phyloP scores from a whole-genome alignment of 1,284 basidiomycete species.

The Apiotrichum gamsii region DNA sequence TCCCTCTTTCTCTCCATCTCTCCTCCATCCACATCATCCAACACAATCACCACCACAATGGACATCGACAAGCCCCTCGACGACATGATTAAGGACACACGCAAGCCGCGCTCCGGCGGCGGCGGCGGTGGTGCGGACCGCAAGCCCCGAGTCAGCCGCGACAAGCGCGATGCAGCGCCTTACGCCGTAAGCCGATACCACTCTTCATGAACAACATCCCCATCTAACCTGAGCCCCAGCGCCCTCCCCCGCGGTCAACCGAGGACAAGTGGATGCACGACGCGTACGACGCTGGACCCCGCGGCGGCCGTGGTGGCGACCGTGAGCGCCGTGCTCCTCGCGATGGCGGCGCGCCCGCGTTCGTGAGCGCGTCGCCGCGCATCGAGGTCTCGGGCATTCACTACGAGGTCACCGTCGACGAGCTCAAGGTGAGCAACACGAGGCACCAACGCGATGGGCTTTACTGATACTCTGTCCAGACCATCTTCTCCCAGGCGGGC shows the following conservation, averaged over 20 bases:
- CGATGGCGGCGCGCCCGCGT: slow-evolving; percentile 23
- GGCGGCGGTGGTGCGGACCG: slow-evolving; percentile 10
- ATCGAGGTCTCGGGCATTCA: slow-evolving; percentile 83
- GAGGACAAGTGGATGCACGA: slow-evolving; percentile 48
- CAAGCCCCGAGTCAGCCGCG: slow-evolving; percentile 20
- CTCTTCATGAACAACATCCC: not conserved
- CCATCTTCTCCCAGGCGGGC: slow-evolving; percentile 87
- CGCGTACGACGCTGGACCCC: slow-evolving; percentile 26
- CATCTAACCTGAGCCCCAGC: slow-evolving; percentile 18
- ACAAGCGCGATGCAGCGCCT: slow-evolving; percentile 21
- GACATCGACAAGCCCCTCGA: slow-evolving; percentile 46
- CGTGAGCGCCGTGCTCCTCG: slow-evolving; percentile 1
- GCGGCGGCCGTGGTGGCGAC: slow-evolving; percentile 1
- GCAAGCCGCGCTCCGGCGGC: slow-evolving; percentile 16
- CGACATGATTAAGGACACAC: slow-evolving; percentile 34
- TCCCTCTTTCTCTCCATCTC: too few species aligned
- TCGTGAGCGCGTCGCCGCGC: slow-evolving; percentile 53
- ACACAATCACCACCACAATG: slow-evolving; percentile 24
- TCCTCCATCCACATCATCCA: not conserved
- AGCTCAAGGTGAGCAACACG: slow-evolving; percentile 65
- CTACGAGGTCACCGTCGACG: slow-evolving; percentile 84
- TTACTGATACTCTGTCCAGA: slow-evolving; percentile 50
- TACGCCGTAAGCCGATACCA: slow-evolving; percentile 30
- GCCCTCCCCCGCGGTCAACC: slow-evolving; percentile 43
- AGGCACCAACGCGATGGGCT: too few species aligned